These are phyloP conservation scores for Podila verticillata DNA, from an alignment of 192 early-diverging fungal species.

Conservation along the genomic window DNA sequence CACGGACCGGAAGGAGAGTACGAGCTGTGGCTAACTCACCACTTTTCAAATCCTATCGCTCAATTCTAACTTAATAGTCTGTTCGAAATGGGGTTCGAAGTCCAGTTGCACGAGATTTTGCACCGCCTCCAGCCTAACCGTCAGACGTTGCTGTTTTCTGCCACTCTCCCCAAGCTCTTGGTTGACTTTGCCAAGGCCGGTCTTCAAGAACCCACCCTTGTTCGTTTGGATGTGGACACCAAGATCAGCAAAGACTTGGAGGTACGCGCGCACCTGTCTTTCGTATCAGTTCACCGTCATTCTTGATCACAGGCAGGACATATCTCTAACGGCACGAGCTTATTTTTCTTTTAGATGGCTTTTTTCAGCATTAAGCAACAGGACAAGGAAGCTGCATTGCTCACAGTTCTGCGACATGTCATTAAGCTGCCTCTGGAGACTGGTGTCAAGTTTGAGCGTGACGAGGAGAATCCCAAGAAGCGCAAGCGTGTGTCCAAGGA, in stretches of 20 bases:
- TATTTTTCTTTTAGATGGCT: slow-evolving; percentile 65
- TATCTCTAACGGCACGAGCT: too few relatives aligned
- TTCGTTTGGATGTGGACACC: slow-evolving; percentile 94
- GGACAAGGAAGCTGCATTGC: slow-evolving; percentile 90
- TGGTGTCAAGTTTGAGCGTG: slow-evolving; percentile 51
- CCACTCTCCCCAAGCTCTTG: slow-evolving; percentile 91
- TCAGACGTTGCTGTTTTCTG: slow-evolving; percentile 95
- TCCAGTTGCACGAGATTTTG: slow-evolving; percentile 94
- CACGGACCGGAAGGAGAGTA: background rate
- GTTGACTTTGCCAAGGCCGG: slow-evolving; percentile 99
- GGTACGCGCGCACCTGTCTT: slow-evolving; percentile 27
- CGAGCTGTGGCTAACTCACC: too few relatives aligned
- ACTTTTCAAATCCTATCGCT: background rate
- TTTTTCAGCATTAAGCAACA: slow-evolving; percentile 89
- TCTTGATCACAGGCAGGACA: too few relatives aligned
- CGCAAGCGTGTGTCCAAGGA: slow-evolving; percentile 50
- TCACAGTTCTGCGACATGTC: slow-evolving; percentile 82
- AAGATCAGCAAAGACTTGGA: slow-evolving; percentile 97
- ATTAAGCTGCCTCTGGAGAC: slow-evolving; percentile 73
- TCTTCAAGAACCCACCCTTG: slow-evolving; percentile 89
- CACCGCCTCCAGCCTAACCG: slow-evolving; percentile 82
- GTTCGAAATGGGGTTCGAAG: slow-evolving; percentile 97
- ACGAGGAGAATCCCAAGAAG: slow-evolving; percentile 53
- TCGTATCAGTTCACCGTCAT: background rate
- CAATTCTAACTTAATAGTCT: slow-evolving; percentile 55